These are phyloP conservation scores for Colletotrichum sp. DNA, from an alignment of 2,329 filamentous ascomycete species.

Conservation along the genomic window DNA sequence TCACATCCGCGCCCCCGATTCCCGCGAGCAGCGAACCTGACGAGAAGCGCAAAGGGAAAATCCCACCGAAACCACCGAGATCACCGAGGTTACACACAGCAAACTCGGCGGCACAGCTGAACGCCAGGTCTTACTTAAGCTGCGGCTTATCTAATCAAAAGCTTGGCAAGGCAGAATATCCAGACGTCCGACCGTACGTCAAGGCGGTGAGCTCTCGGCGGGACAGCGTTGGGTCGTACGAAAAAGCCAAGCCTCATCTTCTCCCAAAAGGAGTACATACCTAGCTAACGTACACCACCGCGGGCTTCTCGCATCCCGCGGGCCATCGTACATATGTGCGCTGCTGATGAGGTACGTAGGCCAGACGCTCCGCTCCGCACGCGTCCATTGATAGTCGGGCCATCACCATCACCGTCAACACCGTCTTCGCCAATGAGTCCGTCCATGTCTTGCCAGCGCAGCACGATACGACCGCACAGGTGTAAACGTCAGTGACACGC, in stretches of 20 bases:
- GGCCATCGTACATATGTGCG: background rate
- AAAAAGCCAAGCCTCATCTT: background rate
- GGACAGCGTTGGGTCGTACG: background rate
- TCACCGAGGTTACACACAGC: background rate
- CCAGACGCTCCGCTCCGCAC: background rate
- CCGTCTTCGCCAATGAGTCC: background rate
- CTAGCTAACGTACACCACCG: background rate
- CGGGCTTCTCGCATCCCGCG: background rate
- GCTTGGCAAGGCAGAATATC: background rate
- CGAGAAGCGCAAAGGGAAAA: background rate
- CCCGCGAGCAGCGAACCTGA: background rate
- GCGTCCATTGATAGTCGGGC: background rate
- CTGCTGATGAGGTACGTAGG: background rate
- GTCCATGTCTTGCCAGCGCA: background rate
- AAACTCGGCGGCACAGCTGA: background rate
- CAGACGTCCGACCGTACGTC: background rate
- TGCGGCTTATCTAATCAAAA: background rate
- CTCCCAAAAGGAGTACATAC: background rate
- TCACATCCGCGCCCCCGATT: background rate
- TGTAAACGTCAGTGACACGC: background rate
- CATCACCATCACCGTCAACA: background rate
- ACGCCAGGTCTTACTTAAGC: background rate
- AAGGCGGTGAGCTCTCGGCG: background rate
- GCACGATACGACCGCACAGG: background rate
- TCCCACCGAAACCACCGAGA: background rate